Base-by-base conservation (phyloP, 495 filamentous ascomycete species). In the Cercophora sp. region DNA sequence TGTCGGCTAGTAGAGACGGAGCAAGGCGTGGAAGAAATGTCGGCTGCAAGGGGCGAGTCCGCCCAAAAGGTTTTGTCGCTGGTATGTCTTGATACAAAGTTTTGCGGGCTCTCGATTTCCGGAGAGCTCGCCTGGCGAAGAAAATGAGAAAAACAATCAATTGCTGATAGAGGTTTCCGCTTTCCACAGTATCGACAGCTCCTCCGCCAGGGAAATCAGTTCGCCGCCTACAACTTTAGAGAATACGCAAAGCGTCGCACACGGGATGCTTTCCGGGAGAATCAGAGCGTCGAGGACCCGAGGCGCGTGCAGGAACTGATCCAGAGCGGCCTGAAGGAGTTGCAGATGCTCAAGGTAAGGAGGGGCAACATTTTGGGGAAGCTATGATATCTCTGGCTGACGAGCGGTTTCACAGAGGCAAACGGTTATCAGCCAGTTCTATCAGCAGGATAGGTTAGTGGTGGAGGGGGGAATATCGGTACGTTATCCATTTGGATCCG, bases 171-270 rank as follows among this genome's bases (percentile, higher is more conserved):
- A n/a, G n/a, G n/a, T 18, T 4, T 23, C 16, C 47, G 9, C 18
- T 18, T 8, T 11, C 26, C 6, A 27, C 59, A 96, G 90, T 96
- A 94, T 74, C 92, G 94, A 40, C 91, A 91, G 54, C 79, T 98
- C 55, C 77, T 96, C 59, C 88, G 93, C 26, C 86, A 91, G 70
- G 84, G 88, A 15, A 79, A 81, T 44, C 87, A 94, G 59, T 98
- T 97, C 70, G 83, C 91, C 46, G 79, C 85, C 55, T 98, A 96
- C 78, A 97, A 96, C 70, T 98, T 96, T 79, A 83, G 93, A 65
- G 92, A 97, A 61, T 98, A 96, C 72, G 91, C 94, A 24, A 88
- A 82, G 66, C 84, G 94, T 51, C 81, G 93, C 64, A 92, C 93
- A 60, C 76, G 75, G 61, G 93, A 96, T 74, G 82, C 88, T 8